Conservation (phyloP, 2,329 filamentous ascomycete genomes). For the Fonsecaea erecta region DNA sequence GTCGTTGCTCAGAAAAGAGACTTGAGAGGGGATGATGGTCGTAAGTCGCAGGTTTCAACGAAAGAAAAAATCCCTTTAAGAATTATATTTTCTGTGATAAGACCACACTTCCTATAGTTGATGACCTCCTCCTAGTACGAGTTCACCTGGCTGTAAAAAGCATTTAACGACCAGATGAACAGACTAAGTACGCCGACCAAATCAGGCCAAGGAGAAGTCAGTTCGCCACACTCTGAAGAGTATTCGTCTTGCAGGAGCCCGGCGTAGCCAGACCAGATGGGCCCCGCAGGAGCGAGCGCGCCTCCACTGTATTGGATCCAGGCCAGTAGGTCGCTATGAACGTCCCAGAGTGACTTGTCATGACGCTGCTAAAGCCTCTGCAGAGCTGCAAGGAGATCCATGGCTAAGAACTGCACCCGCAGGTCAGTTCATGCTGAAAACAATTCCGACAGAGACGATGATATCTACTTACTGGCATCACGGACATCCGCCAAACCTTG, state of each 20-base stretch:
- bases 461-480: conserved; percentile 49
- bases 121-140: conserved; percentile 38
- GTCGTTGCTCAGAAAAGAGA: no score
- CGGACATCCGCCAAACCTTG: conserved; percentile 46
- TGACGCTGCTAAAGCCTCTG: conserved; percentile 41
- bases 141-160: conserved; percentile 42
- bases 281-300: conserved; percentile 43
- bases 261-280: conserved; percentile 41
- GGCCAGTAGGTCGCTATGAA: conserved; percentile 42
- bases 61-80: no score
- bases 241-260: conserved; percentile 34
- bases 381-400: conserved; percentile 42
- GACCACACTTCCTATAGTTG: no score
- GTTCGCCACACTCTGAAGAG: conserved; percentile 22
- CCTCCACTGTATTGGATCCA: conserved; percentile 49
- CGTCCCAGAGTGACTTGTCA: conserved; percentile 43
- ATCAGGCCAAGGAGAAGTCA: conserved; percentile 43
- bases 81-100: no score
- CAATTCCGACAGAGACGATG: no score
- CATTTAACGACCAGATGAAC: conserved; percentile 50
- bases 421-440: conserved; percentile 9
- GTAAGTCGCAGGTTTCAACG: no score
- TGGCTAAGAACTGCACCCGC: background rate
- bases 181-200: conserved; percentile 41
- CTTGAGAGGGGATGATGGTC: no score